Evolutionary conservation across 148 eudicot species (phyloP).

Genomic region (Chenopodium formosanum): DNA sequence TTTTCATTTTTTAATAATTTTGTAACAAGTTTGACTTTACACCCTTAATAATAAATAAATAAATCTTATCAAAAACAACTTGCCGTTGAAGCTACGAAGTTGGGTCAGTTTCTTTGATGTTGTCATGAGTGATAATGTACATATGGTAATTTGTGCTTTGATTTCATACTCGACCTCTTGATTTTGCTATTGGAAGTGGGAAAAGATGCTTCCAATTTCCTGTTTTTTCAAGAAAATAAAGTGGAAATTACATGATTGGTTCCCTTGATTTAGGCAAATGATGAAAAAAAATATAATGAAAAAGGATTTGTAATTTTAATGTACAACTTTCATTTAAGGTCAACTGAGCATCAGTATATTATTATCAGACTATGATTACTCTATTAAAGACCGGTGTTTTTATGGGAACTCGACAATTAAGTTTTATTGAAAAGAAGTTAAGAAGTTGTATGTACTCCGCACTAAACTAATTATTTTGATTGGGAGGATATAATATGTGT

Average conservation of each 20-base stretch:
- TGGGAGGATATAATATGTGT: no score
- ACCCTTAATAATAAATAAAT: not conserved
- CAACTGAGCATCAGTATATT: no score
- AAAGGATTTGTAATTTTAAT: no score
- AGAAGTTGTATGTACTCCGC: no score
- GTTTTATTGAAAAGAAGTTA: no score
- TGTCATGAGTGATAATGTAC: not conserved
- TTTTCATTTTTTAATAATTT: not conserved
- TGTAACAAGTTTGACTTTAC: constrained; percentile 1
- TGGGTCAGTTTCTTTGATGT: constrained; percentile 11
- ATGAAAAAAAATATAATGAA: no score
- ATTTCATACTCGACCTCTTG: not conserved
- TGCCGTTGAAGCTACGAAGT: constrained; percentile 9
- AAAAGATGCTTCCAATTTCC: not conserved
- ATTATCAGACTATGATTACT: no score
- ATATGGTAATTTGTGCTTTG: no score
- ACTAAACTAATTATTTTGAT: no score
- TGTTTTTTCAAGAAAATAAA: not conserved
- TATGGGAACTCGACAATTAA: no score
- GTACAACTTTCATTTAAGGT: not conserved
- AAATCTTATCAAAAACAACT: constrained; percentile 2
- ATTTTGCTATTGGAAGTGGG: not conserved
- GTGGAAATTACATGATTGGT: not conserved
- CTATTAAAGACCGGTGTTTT: no score
- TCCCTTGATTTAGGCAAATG: not conserved